Evolutionary conservation across 2,329 filamentous ascomycete species (phyloP), one percentile per base, ranked within the genome.

Genomic region (Stemphylium lycopersici): DNA sequence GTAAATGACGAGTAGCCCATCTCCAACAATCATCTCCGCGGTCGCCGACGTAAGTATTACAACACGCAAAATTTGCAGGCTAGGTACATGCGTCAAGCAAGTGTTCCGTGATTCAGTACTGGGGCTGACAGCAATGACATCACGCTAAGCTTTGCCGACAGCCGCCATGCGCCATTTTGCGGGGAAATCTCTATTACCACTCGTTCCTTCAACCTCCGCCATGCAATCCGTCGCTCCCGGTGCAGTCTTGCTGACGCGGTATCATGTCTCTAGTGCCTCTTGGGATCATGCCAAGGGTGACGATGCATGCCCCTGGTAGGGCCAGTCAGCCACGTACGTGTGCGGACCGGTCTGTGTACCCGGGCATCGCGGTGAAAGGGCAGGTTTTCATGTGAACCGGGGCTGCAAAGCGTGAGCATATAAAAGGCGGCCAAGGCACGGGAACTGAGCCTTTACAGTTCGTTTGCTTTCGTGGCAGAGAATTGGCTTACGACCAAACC

Each of bases 291-390:
- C 45, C 51, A 57, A 54, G 53, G n/a, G 52, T 51, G 51, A 53
- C 45, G 22, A 47, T 46, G 32, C 48, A 18, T 31, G 38, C 42
- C 34, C 24, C 16, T 16, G 40, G 33, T 41, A 24, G 26, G 16
- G 33, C 29, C 18, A 11, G 33, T 32, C 57, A 59, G 64, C 64
- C 62, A 67, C 64, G 52, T 65, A 66, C 63, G 64, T 63, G 52
- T 53, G 39, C 44, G n/a, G 31, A 45, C 52, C 40, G 47, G 36
- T 38, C 40, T 31, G 33, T 18, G 39, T 46, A 51, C 33, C 50
- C 44, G 50, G 33, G 45, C 18, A 33, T 32, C 18, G 37, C 16
- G 31, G 48, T 45, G 22, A 39, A 45, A 54, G 40, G 50, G 45
- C 63, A 58, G 37, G 63, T 57, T 63, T 63, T 53, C 52, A 59